phyloP scores from a whole-genome alignment of 257 asterid genomes.

The Nemophila menziesii region DNA sequence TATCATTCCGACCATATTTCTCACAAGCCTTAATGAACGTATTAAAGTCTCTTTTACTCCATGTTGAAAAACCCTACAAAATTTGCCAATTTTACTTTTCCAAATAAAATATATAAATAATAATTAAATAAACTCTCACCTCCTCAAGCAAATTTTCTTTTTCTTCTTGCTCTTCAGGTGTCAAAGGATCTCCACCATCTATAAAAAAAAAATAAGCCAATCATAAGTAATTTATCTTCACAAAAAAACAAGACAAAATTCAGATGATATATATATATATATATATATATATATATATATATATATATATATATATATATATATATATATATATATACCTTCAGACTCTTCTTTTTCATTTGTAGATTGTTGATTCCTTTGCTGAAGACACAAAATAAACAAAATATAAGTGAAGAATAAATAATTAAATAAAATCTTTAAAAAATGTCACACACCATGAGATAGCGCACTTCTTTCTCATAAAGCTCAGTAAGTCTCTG shows the following conservation, averaged over 20 bases:
- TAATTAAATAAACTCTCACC: constrained; percentile 23
- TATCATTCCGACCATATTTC: constrained; percentile 85
- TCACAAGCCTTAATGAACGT: constrained; percentile 95
- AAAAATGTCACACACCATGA: constrained; percentile 59
- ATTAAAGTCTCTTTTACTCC: constrained; percentile 97
- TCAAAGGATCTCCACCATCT: constrained; percentile 94
- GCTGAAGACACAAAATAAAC: constrained; percentile 28
- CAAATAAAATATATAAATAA: not conserved
- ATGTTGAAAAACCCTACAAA: constrained; percentile 84
- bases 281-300: not conserved
- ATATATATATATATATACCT: constrained; percentile 30
- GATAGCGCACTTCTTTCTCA: constrained; percentile 96
- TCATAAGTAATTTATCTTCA: constrained; percentile 16
- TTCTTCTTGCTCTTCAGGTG: constrained; percentile 97
- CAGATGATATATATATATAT: too few species aligned
- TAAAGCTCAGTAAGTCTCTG: constrained; percentile 93
- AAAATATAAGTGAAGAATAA: constrained; percentile 1
- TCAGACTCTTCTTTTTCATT: constrained; percentile 88
- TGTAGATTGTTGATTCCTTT: constrained; percentile 82
- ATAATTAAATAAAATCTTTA: not conserved
- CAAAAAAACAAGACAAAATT: not conserved
- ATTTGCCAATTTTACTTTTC: not conserved
- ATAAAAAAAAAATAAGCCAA: constrained; percentile 8
- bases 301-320: not conserved
- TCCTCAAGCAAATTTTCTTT: constrained; percentile 78